These are phyloP conservation scores for Amphichorda felina DNA, from an alignment of 2,329 filamentous ascomycete species.

Conservation along the genomic window DNA sequence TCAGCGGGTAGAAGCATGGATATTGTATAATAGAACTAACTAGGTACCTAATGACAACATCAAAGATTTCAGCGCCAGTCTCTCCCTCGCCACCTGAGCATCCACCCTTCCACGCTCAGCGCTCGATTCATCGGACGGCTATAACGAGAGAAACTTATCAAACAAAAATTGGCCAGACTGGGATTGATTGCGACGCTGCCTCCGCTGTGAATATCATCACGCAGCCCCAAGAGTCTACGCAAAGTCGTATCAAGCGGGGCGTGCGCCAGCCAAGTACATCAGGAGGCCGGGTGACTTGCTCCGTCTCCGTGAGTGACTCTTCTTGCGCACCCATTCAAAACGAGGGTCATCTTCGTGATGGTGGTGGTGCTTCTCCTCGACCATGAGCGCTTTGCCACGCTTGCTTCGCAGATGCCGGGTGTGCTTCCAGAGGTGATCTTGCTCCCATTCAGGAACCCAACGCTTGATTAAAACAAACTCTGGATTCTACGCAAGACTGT, in stretches of 20 bases:
- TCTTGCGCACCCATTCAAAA: slow-evolving; percentile 47
- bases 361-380: slow-evolving; percentile 32
- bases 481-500: slow-evolving; percentile 36
- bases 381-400: slow-evolving; percentile 30
- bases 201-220: background rate
- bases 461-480: slow-evolving; percentile 63
- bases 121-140: no score
- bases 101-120: no score
- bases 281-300: slow-evolving; percentile 45
- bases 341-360: slow-evolving; percentile 30
- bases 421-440: slow-evolving; percentile 61
- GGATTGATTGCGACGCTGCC: background rate
- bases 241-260: slow-evolving; percentile 16
- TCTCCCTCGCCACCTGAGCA: no score
- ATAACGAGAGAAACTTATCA: no score
- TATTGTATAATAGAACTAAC: no score
- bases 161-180: no score
- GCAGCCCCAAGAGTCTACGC: background rate
- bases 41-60: no score
- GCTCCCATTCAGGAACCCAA: slow-evolving; percentile 60
- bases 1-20: no score
- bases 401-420: slow-evolving; percentile 52
- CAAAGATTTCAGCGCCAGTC: no score
- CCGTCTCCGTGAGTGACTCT: slow-evolving; percentile 32
- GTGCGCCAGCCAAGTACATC: slow-evolving; percentile 44